A percentile compares a stretch with the other conserved stretches of the same genome.
These are phyloP conservation scores for Diplodia mutila DNA, from an alignment of 2,329 filamentous ascomycete genomes.

Conservation along the genomic window DNA sequence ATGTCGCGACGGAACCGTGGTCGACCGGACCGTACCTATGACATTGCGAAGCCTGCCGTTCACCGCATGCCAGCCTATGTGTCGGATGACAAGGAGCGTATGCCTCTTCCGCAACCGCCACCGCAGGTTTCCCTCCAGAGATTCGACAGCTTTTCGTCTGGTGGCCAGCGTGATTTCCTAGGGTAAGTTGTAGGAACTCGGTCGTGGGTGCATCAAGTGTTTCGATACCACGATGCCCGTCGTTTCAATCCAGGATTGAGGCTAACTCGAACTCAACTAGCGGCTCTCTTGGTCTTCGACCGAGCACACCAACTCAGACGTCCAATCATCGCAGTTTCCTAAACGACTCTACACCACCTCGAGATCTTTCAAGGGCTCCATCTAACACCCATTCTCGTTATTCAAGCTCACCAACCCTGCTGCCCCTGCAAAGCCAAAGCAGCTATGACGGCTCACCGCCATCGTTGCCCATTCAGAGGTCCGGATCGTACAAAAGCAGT, in stretches of 20 bases:
- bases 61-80: slow-evolving; percentile 15
- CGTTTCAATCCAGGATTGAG: neutral
- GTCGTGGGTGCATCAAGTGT: neutral
- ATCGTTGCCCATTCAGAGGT: slow-evolving; percentile 32
- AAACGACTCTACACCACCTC: slow-evolving; percentile 19
- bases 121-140: neutral
- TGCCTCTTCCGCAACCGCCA: slow-evolving; percentile 2
- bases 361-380: neutral
- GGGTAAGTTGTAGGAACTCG: neutral
- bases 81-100: slow-evolving; percentile 10
- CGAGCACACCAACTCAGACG: slow-evolving; percentile 2
- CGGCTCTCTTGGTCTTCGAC: neutral
- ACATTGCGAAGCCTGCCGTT: slow-evolving; percentile 15
- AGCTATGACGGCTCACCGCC: slow-evolving; percentile 37
- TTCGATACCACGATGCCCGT: neutral
- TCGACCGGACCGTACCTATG: slow-evolving; percentile 21
- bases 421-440: slow-evolving; percentile 27
- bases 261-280: neutral
- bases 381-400: slow-evolving; percentile 3
- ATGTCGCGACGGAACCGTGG: slow-evolving; percentile 9
- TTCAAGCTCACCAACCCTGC: slow-evolving; percentile 2
- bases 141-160: neutral
- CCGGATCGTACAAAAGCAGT: slow-evolving; percentile 31
- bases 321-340: slow-evolving; percentile 15
- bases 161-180: neutral